Base-by-base conservation (phyloP, 345 rosid species). In the Gynandropsis gynandra region DNA sequence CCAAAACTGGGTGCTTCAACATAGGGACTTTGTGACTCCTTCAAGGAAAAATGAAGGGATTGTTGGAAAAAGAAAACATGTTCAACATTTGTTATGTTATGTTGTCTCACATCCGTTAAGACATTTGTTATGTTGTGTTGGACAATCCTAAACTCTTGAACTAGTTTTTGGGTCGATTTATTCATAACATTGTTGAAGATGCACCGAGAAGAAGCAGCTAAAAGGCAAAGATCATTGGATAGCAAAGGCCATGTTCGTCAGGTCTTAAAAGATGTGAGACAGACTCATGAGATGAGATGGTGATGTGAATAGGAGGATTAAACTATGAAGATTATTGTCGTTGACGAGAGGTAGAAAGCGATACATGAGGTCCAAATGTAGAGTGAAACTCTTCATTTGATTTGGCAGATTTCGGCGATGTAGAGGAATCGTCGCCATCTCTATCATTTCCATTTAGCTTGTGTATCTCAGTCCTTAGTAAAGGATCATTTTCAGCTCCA, bases 1-100 rank as follows among this genome's bases (percentile, higher is more conserved):
- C 64, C 70, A 14, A 80, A 58, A 15, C 71, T 66, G 4, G 84
- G 85, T 53, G 83, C 76, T 67, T 86, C 90, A 69, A 86, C 83
- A 47, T 89, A 89, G 1, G 94, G 94, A 59, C 82, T 83, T 72
- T 75, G 51, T 13, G 64, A 59, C 51, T 61, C 63, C 67, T 56
- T 54, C 9, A 17, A n/a, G n/a, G n/a, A n/a, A n/a, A n/a, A n/a
- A n/a, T n/a, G n/a, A n/a, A n/a, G n/a, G n/a, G n/a, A n/a, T n/a
- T n/a, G 32, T 66, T 66, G 12, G 19, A 48, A 59, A 14, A 54
- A 34, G n/a, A 24, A 41, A 41, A 52, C 34, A 59, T 20, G 16
- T 59, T 42, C 12, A 36, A 15, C 10, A 1, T 24, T 58, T 45
- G 55, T 16, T 7, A 31, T 36, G 42, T 35, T 43, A 42, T 44